These are phyloP conservation scores for Oryza brachyantha DNA, from an alignment of 176 grass and related monocot species.

Conservation along the genomic window DNA sequence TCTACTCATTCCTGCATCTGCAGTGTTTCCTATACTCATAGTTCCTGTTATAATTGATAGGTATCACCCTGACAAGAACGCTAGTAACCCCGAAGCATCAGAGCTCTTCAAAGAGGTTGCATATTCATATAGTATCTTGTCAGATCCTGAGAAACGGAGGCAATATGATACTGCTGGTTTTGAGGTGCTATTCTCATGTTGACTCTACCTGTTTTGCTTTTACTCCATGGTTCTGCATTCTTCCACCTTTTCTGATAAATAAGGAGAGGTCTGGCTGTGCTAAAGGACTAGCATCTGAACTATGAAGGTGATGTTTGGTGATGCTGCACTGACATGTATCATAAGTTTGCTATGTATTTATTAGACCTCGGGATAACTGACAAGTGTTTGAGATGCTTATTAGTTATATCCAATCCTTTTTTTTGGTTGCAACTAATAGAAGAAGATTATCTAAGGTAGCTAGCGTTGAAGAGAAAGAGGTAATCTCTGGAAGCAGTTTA, in stretches of 20 bases:
- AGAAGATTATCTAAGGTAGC: not conserved
- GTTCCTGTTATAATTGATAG: constrained; percentile 42
- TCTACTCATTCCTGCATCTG: not conserved
- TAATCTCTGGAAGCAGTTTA: not conserved
- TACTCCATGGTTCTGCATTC: constrained; percentile 16
- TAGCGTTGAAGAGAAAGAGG: not conserved
- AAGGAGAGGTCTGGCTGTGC: not conserved
- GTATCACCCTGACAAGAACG: constrained; percentile 98
- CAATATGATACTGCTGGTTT: constrained; percentile 98
- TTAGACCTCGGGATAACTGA: not conserved
- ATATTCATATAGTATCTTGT: constrained; percentile 98
- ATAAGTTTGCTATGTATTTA: constrained; percentile 13
- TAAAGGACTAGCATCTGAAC: not conserved
- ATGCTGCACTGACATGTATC: not conserved
- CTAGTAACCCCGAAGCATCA: constrained; percentile 92
- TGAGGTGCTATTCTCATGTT: constrained; percentile 55
- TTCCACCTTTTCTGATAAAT: constrained; percentile 3
- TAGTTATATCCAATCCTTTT: not conserved
- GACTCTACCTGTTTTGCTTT: constrained; percentile 21
- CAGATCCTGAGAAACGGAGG: constrained; percentile 96
- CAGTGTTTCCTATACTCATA: not conserved
- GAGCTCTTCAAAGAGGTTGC: constrained; percentile 99
- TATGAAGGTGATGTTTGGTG: constrained; percentile 6
- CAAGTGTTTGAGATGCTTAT: not conserved
- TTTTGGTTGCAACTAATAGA: not conserved